Conservation (phyloP, 805 yeast species). For the Yarrowia keelungensis region DNA sequence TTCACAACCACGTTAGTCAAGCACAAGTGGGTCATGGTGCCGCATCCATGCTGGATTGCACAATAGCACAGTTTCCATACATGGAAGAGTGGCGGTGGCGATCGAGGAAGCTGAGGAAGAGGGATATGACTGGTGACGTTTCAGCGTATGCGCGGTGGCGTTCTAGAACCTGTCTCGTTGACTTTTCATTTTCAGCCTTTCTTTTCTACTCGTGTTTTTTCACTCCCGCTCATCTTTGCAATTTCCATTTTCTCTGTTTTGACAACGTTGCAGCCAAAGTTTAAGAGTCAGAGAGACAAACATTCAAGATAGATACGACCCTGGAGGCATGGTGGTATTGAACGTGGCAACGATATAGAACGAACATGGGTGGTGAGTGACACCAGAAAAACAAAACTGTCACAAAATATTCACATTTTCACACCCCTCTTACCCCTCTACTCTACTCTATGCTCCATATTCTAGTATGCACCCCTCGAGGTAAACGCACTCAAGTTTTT, state of each 20-base stretch:
- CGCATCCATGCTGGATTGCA: constrained; percentile 25
- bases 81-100: constrained; percentile 30
- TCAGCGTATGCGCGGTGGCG: too few species aligned
- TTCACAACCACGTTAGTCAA: constrained; percentile 6
- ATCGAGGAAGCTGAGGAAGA: neutral
- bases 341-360: too few species aligned
- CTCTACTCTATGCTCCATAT: constrained; percentile 1
- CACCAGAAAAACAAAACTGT: too few species aligned
- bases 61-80: constrained; percentile 28
- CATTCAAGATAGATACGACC: neutral
- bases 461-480: constrained; percentile 8
- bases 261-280: constrained; percentile 29
- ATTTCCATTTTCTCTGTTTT: constrained; percentile 17
- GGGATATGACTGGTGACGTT: neutral
- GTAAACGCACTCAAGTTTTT: constrained; percentile 19
- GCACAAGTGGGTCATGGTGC: constrained; percentile 22
- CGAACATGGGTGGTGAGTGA: too few species aligned
- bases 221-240: neutral
- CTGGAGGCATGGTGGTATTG: neutral
- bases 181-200: neutral
- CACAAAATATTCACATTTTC: neutral
- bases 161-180: too few species aligned
- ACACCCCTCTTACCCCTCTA: neutral
- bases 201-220: neutral
- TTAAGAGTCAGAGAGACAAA: constrained; percentile 2